phyloP scores from a whole-genome alignment of 768 basidiomycete genomes.

The Phylloporus sp. region DNA sequence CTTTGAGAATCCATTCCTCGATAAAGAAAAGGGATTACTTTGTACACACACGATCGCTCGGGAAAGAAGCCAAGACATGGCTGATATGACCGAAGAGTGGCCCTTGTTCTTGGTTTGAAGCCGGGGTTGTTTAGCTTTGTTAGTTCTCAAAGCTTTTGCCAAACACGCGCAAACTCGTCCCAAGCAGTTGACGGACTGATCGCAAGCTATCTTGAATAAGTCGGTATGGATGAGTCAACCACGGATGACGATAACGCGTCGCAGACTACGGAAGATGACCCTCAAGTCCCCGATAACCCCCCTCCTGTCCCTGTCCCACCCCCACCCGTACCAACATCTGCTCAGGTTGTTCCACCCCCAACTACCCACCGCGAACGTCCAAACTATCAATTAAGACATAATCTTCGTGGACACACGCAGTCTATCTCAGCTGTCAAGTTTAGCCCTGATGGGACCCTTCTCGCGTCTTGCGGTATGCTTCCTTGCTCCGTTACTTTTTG shows the following conservation, averaged over 20 bases:
- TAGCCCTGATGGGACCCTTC: constrained; percentile 76
- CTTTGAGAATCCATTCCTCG: constrained; percentile 16
- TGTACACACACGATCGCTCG: not conserved
- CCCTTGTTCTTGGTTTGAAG: too few relatives aligned
- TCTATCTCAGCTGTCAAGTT: constrained; percentile 90
- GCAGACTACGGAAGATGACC: constrained; percentile 83
- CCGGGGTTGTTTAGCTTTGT: constrained; percentile 18
- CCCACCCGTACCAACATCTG: constrained; percentile 31
- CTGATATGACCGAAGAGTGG: not conserved
- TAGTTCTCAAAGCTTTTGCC: constrained; percentile 18
- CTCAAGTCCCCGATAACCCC: constrained; percentile 63
- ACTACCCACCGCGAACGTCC: constrained; percentile 42
- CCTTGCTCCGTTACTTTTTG: not conserved
- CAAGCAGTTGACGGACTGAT: not conserved
- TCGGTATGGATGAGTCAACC: constrained; percentile 39
- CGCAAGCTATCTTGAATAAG: not conserved
- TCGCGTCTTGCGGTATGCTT: constrained; percentile 82
- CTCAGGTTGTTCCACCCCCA: constrained; percentile 32
- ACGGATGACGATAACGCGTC: constrained; percentile 64
- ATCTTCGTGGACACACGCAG: constrained; percentile 70
- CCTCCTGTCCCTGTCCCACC: constrained; percentile 35
- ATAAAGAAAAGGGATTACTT: not conserved
- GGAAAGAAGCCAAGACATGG: constrained; percentile 15
- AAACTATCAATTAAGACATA: constrained; percentile 65
- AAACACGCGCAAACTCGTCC: constrained; percentile 24